These are phyloP conservation scores for Xanthoconium purpureum DNA, from an alignment of 768 basidiomycete species.

Conservation along the genomic window DNA sequence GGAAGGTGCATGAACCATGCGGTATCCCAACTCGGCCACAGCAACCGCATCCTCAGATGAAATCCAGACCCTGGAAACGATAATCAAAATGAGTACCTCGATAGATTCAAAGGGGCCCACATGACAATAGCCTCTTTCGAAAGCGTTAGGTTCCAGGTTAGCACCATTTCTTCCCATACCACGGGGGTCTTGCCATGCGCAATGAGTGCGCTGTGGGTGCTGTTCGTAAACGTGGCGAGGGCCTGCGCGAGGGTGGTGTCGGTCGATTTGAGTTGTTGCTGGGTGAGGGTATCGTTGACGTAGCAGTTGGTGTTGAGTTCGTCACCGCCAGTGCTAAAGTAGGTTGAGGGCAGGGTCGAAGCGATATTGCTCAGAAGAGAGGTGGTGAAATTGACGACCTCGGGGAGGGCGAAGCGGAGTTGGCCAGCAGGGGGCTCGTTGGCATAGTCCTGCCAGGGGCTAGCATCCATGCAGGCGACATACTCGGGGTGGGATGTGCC, in stretches of 20 bases:
- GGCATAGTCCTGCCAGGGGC: slow-evolving; percentile 61
- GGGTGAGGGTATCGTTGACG: slow-evolving; percentile 55
- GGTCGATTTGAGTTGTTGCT: slow-evolving; percentile 47
- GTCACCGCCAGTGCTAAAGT: slow-evolving; percentile 82
- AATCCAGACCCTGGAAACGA: slow-evolving; percentile 42
- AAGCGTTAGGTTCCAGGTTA: slow-evolving; percentile 37
- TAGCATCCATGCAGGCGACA: slow-evolving; percentile 58
- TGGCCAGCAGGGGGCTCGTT: slow-evolving; percentile 82
- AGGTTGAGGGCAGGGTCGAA: slow-evolving; percentile 47
- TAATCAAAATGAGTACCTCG: neutral
- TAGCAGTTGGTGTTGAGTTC: slow-evolving; percentile 74
- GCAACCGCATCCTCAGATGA: slow-evolving; percentile 38
- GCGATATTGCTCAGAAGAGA: slow-evolving; percentile 54
- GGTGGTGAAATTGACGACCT: slow-evolving; percentile 57
- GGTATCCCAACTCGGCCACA: slow-evolving; percentile 39
- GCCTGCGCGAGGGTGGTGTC: slow-evolving; percentile 62
- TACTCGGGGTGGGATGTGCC: slow-evolving; percentile 65
- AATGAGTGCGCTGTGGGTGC: slow-evolving; percentile 55
- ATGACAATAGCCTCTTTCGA: slow-evolving; percentile 42
- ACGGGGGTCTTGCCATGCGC: slow-evolving; percentile 67
- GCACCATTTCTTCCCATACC: slow-evolving; percentile 73
- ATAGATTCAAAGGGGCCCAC: slow-evolving; percentile 13
- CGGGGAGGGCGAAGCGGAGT: slow-evolving; percentile 63
- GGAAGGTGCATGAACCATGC: slow-evolving; percentile 46
- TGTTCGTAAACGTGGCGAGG: slow-evolving; percentile 56